Conservation (phyloP, 225 moss, liverwort and hornwort genomes). For the Anthoceros angustus region DNA sequence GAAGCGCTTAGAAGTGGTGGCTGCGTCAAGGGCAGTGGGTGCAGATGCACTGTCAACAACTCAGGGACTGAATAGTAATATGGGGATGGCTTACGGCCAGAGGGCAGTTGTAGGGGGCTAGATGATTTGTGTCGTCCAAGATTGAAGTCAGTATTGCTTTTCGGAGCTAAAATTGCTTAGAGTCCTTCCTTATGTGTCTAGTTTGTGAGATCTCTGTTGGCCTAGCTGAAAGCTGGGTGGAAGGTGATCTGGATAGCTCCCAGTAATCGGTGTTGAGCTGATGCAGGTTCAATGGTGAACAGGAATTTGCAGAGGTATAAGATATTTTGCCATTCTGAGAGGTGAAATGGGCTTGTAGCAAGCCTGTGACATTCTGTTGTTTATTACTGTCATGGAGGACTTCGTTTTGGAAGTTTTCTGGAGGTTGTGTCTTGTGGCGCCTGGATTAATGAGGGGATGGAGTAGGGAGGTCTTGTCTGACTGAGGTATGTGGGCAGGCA, state of each 20-base stretch:
- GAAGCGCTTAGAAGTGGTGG: constrained; percentile 73
- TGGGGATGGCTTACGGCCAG: background rate
- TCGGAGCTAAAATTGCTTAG: background rate
- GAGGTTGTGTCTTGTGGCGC: no score
- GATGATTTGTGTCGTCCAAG: background rate
- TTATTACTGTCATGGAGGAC: no score
- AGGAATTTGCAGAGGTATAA: background rate
- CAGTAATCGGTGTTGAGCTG: background rate
- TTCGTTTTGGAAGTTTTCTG: no score
- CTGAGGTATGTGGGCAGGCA: no score
- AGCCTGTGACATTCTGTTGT: constrained; percentile 2
- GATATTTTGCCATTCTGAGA: background rate
- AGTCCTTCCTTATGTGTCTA: background rate
- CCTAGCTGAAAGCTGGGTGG: background rate
- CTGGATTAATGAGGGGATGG: no score
- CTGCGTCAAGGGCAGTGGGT: background rate
- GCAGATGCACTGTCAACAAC: background rate
- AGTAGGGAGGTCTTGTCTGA: no score
- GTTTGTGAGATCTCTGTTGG: background rate
- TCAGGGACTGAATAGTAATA: background rate
- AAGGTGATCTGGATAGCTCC: background rate
- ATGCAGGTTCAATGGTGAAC: background rate
- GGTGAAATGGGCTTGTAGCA: background rate
- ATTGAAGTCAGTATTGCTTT: background rate
- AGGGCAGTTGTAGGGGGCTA: constrained; percentile 3